These are phyloP conservation scores for Handroanthus guayacan DNA, from an alignment of 257 asterid genomes.

Conservation along the genomic window DNA sequence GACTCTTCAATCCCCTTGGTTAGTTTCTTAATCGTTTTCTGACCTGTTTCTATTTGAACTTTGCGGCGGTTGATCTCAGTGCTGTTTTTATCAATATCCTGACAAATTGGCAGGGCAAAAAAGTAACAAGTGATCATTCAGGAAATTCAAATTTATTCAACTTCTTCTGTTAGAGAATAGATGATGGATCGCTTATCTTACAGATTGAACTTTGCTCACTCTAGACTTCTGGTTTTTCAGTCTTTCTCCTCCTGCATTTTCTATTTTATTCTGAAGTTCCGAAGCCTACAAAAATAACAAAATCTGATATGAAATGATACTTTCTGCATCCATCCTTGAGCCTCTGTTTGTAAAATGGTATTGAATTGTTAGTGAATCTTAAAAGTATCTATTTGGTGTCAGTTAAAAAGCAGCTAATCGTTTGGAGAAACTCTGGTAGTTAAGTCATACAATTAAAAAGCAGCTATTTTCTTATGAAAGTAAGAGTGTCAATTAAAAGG, in stretches of 20 bases:
- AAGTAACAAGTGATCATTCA: slow-evolving; percentile 15
- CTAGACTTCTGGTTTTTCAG: slow-evolving; percentile 74
- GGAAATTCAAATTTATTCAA: slow-evolving; percentile 7
- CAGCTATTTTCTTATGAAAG: no score
- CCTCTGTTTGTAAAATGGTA: neutral
- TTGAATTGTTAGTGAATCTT: neutral
- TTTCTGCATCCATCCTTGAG: neutral
- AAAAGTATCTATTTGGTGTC: neutral
- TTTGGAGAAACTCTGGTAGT: neutral
- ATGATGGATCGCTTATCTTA: slow-evolving; percentile 45
- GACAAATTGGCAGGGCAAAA: slow-evolving; percentile 28
- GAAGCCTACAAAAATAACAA: slow-evolving; percentile 57
- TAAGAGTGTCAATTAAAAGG: neutral
- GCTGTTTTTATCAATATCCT: slow-evolving; percentile 82
- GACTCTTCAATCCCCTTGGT: slow-evolving; percentile 86
- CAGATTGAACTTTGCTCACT: slow-evolving; percentile 78
- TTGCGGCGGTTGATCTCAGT: slow-evolving; percentile 87
- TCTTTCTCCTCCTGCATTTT: slow-evolving; percentile 95
- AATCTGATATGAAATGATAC: slow-evolving; percentile 13
- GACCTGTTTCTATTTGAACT: slow-evolving; percentile 85
- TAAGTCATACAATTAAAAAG: no score
- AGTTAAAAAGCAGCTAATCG: neutral
- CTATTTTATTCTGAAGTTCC: slow-evolving; percentile 88
- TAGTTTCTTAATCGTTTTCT: slow-evolving; percentile 74
- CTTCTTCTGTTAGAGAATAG: neutral